Percentiles rank a stretch among this genome's conserved stretches.
Evolutionary conservation across 78 protist species (phyloP).

Genomic region (Diacronema lutheri): DNA sequence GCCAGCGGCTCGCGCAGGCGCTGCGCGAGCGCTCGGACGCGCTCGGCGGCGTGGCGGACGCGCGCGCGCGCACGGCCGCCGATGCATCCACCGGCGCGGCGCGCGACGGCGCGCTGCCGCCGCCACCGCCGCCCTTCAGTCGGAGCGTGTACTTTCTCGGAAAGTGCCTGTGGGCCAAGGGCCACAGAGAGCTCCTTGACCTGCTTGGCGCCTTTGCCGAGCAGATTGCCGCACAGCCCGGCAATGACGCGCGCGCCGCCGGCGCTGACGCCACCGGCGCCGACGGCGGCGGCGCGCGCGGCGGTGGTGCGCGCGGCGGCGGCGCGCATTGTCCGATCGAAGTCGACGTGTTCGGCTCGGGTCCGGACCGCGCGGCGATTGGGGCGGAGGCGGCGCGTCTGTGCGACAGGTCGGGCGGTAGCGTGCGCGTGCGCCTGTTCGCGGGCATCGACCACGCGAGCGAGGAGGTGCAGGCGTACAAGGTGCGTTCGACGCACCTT

Average conservation of each 20-base stretch:
- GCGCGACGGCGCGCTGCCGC: no score
- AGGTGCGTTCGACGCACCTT: no score
- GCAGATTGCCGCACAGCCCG: neutral
- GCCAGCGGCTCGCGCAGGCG: no score
- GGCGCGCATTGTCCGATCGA: no score
- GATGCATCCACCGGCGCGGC: no score
- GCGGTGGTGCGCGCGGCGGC: neutral
- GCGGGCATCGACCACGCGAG: no score
- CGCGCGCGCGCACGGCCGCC: no score
- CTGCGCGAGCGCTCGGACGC: no score
- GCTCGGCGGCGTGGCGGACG: no score
- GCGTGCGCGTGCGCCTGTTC: neutral
- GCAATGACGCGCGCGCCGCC: neutral
- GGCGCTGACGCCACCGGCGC: neutral
- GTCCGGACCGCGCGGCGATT: neutral
- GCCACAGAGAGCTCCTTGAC: neutral
- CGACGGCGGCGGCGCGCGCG: neutral
- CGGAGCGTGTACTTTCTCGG: neutral
- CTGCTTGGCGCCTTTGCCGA: neutral
- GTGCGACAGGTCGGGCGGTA: neutral
- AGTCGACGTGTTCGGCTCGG: neutral
- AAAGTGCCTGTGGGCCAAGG: conserved; percentile 12
- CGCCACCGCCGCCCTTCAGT: no score
- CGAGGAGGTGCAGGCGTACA: no score
- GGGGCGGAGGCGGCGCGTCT: neutral